Evolutionary conservation across 148 eudicot genomes (phyloP).

Genomic region (Vaccinium darrowii): DNA sequence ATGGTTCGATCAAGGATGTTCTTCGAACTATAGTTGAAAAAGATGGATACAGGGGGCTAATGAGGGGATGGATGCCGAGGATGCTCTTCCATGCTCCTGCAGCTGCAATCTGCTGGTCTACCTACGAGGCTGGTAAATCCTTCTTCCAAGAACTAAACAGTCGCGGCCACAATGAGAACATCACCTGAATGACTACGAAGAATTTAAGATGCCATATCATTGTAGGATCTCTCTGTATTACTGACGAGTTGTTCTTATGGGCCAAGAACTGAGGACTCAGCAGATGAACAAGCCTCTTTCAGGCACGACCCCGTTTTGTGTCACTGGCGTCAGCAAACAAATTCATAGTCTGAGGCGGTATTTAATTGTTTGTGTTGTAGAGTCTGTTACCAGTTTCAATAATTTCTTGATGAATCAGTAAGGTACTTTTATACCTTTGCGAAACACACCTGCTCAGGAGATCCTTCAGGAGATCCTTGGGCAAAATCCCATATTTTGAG

Average conservation of each 20-base stretch:
- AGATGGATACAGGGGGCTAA: constrained; percentile 74
- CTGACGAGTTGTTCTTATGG: neutral
- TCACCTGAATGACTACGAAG: constrained; percentile 25
- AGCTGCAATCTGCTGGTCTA: constrained; percentile 87
- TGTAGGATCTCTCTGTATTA: neutral
- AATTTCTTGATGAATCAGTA: neutral
- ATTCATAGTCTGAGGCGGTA: neutral
- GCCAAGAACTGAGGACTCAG: neutral
- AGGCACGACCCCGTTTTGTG: neutral
- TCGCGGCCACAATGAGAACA: constrained; percentile 18
- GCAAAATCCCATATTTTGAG: neutral
- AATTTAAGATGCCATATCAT: neutral
- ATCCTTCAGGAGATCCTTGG: neutral
- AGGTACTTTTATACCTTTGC: neutral
- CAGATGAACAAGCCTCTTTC: neutral
- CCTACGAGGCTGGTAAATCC: constrained; percentile 76
- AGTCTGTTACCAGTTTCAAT: neutral
- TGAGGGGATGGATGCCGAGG: constrained; percentile 83
- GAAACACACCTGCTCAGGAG: neutral
- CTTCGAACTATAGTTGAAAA: constrained; percentile 54
- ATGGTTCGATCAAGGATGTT: constrained; percentile 67
- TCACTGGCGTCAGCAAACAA: neutral
- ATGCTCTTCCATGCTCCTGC: constrained; percentile 94
- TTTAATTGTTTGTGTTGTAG: constrained; percentile 9
- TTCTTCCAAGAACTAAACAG: constrained; percentile 55